A percentile compares a stretch with the other conserved stretches of the same genome.
These are phyloP conservation scores for Candida qinlingensis DNA, from an alignment of 805 yeast genomes.

Conservation along the genomic window DNA sequence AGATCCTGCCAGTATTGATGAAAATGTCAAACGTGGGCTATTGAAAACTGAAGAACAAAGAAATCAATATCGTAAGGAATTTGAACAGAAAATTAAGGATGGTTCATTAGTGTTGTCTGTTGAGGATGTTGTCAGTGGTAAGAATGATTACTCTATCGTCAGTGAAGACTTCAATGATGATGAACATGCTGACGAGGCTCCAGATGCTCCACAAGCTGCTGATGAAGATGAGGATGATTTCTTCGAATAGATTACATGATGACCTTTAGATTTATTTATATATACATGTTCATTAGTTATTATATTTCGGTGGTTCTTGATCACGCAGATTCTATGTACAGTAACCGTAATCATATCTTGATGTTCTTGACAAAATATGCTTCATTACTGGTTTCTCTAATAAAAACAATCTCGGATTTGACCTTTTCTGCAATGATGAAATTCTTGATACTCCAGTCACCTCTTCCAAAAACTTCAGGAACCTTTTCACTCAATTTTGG, in stretches of 20 bases:
- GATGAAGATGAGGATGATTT: slow-evolving; percentile 25
- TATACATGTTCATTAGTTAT: not conserved
- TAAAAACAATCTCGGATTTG: slow-evolving; percentile 3
- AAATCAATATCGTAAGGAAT: slow-evolving; percentile 44
- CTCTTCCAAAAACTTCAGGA: slow-evolving; percentile 50
- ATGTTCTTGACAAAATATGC: slow-evolving; percentile 2
- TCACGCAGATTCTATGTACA: no score
- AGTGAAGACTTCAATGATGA: slow-evolving; percentile 12
- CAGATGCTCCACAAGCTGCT: slow-evolving; percentile 19
- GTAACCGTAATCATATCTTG: not conserved
- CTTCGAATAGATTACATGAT: slow-evolving; percentile 17
- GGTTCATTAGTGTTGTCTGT: slow-evolving; percentile 56
- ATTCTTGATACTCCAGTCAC: slow-evolving; percentile 39
- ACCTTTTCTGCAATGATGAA: slow-evolving; percentile 39
- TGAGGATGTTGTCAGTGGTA: slow-evolving; percentile 35
- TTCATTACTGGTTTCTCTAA: slow-evolving; percentile 29
- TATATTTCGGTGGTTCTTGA: not conserved
- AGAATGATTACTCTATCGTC: slow-evolving; percentile 13
- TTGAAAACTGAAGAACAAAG: slow-evolving; percentile 38
- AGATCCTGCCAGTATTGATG: slow-evolving; percentile 24
- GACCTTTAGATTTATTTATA: no score
- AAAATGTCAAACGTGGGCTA: slow-evolving; percentile 30
- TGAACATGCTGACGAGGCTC: slow-evolving; percentile 14
- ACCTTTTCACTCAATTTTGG: slow-evolving; percentile 43
- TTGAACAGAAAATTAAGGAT: slow-evolving; percentile 46